Evolutionary conservation across 2,329 filamentous ascomycete species (phyloP), one percentile per base, ranked within the genome.

Genomic region (Fusarium longipes): DNA sequence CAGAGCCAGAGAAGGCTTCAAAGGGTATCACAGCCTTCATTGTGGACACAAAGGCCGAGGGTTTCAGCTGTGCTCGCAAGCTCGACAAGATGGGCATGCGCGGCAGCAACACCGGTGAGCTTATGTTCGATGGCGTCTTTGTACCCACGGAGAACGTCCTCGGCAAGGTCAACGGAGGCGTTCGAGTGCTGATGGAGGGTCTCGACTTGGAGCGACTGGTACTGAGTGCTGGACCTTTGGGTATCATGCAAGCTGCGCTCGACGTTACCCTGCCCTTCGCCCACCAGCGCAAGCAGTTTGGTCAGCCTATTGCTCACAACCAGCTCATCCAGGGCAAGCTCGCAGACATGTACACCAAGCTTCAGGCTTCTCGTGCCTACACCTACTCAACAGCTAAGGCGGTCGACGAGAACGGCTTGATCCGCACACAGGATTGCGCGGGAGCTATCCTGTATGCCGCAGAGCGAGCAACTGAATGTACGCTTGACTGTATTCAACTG

Each of bases 1-100:
- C 95, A 1, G 86, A 90, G 58, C 94, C 94, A 1, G 86, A 90
- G 14, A 89, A 87, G 63, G 93, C 83, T 2, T 93, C 91, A 67
- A 97, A 95, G 81, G 96, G 96, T 57, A 97, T 99, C 77, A 97
- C 95, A 1, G 95, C 95, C 9, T 97, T 98, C 81, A 85, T 99
- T 32, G 92, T 98, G 36, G 90, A 96, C 71, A 88, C 86, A 5
- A 85, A 83, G 54, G 47, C 86, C 33, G 80, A 88, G 35, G 95
- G 96, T 40, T 98, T 97, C 82, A 91, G 89, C 66, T 94, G 93
- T 73, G 89, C 93, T 8, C 86, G 93, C 65, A 98, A 98, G 81
- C 88, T 98, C 18, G 95, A 98, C 84, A 98, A 99, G 82, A 91
- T 99, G 79, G 96, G 96, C 70, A 99, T 99, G 96, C 88, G 96